phyloP scores from a whole-genome alignment of 192 early-diverging fungal genomes.

The Backusella australiensis region DNA sequence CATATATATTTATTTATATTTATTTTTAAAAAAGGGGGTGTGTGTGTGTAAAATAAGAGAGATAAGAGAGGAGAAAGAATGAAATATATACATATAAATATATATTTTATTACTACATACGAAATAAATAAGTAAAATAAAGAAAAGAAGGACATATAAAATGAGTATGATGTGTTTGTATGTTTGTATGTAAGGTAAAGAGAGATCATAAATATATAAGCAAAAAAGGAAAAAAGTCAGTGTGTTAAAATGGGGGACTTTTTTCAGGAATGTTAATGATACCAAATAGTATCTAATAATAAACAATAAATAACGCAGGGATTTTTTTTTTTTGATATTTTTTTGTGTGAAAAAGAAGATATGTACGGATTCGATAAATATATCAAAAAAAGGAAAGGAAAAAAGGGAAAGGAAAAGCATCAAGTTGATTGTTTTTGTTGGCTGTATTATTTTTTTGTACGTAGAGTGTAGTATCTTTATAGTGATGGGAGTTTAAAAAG shows the following conservation, averaged over 20 bases:
- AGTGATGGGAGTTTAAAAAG: neutral
- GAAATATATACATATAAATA: conserved; percentile 2
- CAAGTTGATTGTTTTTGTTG: neutral
- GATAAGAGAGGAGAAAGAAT: neutral
- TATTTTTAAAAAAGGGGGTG: conserved; percentile 2
- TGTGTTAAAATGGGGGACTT: no score
- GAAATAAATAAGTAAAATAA: neutral
- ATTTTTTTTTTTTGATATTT: no score
- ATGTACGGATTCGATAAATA: neutral
- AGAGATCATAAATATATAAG: neutral
- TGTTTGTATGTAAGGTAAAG: neutral
- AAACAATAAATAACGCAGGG: no score
- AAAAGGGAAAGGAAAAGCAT: neutral
- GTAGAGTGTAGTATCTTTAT: neutral
- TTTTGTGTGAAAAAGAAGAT: neutral
- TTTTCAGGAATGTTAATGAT: neutral
- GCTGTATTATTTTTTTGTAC: neutral
- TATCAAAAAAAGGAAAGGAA: neutral
- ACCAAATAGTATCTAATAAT: no score
- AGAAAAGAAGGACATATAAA: neutral
- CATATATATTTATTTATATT: neutral
- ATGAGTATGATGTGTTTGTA: conserved; percentile 2
- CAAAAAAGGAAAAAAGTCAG: neutral
- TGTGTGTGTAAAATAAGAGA: neutral
- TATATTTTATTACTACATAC: conserved; percentile 1